These are phyloP conservation scores for Pseudotsuga menziesii DNA, from an alignment of 75 land plant species.

Conservation along the genomic window DNA sequence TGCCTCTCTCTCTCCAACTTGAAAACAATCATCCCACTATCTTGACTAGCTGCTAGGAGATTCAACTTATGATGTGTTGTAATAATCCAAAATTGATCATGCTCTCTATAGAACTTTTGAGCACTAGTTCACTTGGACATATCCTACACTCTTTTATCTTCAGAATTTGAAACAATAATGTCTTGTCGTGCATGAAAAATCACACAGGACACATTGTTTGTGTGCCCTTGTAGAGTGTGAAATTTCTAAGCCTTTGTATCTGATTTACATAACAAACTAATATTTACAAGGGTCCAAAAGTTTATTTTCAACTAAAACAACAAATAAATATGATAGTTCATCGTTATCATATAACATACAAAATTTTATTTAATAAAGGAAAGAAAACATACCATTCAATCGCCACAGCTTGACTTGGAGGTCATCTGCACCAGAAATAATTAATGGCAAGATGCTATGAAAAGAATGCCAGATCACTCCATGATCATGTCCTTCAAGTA, in stretches of 20 bases:
- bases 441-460: slow-evolving; percentile 68
- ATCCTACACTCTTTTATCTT: slow-evolving; percentile 68
- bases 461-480: slow-evolving; percentile 80
- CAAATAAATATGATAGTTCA: no score
- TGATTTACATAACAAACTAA: neutral
- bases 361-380: neutral
- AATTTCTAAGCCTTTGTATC: no score
- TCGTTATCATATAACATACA: neutral
- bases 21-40: no score
- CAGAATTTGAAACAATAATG: no score
- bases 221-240: no score
- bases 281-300: no score
- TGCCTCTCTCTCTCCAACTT: slow-evolving; percentile 82
- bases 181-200: no score
- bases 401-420: slow-evolving; percentile 78
- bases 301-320: no score
- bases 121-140: slow-evolving; percentile 59
- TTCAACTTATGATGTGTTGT: slow-evolving; percentile 67
- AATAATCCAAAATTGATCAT: slow-evolving; percentile 74
- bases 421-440: slow-evolving; percentile 84
- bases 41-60: no score
- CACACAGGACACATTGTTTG: no score
- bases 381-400: slow-evolving; percentile 58
- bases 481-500: no score
- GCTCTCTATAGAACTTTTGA: no score